A percentile compares a stretch with the other conserved stretches of the same genome.
phyloP scores from a whole-genome alignment of 2,329 filamentous ascomycete species.

The Colletotrichum tanaceti region DNA sequence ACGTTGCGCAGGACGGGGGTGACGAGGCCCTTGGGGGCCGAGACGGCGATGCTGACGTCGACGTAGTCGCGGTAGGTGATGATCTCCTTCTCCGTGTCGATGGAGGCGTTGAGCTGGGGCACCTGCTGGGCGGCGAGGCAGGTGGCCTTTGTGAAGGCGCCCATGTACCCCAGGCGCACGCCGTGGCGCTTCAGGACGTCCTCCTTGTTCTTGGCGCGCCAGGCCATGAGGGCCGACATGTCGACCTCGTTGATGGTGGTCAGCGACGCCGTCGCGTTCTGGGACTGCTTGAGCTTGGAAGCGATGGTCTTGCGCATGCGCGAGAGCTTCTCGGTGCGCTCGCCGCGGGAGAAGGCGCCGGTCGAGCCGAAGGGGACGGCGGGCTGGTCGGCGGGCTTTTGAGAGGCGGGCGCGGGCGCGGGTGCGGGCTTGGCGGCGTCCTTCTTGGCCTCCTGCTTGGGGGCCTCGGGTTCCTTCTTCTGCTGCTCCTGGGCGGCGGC shows the following conservation, averaged over 20 bases:
- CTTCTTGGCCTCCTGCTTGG: constrained; percentile 34
- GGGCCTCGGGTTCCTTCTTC: constrained; percentile 36
- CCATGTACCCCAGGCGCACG: constrained; percentile 73
- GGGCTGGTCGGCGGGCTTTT: constrained; percentile 16
- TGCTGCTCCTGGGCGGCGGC: constrained; percentile 28
- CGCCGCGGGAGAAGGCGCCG: constrained; percentile 34
- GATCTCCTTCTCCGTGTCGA: constrained; percentile 69
- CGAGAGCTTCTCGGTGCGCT: constrained; percentile 55
- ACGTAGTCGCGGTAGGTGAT: constrained; percentile 70
- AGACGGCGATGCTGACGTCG: constrained; percentile 79
- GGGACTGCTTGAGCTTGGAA: constrained; percentile 73
- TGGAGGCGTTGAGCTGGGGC: constrained; percentile 75
- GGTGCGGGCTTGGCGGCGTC: constrained; percentile 19
- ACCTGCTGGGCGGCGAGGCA: constrained; percentile 75
- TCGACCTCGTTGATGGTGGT: constrained; percentile 64
- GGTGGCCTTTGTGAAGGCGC: constrained; percentile 79
- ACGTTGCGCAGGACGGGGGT: constrained; percentile 80
- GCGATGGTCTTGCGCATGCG: constrained; percentile 83
- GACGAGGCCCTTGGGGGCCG: constrained; percentile 77
- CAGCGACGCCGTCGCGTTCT: constrained; percentile 75
- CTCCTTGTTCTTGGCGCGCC: constrained; percentile 73
- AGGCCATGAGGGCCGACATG: constrained; percentile 74
- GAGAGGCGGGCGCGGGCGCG: constrained; percentile 14
- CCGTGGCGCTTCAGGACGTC: constrained; percentile 47
- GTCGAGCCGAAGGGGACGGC: constrained; percentile 24